Evolutionary conservation across 169 alveolate genomes (phyloP).

Genomic region (Cystoisospora suis): DNA sequence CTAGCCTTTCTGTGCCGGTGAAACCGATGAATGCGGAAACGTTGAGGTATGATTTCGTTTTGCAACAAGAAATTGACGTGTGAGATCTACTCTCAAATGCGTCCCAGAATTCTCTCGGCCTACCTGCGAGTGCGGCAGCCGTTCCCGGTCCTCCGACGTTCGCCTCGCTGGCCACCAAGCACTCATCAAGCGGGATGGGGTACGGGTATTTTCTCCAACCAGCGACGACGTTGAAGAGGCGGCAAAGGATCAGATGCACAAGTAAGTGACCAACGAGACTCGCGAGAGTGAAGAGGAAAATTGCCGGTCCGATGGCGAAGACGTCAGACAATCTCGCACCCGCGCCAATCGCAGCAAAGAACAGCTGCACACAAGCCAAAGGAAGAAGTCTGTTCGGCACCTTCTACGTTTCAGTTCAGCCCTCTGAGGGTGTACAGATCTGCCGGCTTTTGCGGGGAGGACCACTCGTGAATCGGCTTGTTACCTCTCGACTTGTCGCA

Average conservation of each 20-base stretch:
- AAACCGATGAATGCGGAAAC: no score
- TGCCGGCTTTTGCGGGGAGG: no score
- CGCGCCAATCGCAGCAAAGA: constrained; percentile 22
- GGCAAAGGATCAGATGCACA: not conserved
- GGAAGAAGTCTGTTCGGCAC: not conserved
- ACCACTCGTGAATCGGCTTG: no score
- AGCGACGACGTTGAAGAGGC: not conserved
- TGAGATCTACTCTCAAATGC: no score
- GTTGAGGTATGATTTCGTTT: no score
- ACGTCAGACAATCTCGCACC: not conserved
- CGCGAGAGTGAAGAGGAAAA: not conserved
- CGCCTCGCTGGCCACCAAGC: constrained; percentile 1
- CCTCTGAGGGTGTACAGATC: no score
- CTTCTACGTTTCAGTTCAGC: no score
- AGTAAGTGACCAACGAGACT: not conserved
- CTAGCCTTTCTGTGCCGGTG: no score
- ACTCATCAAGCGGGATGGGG: constrained; percentile 9
- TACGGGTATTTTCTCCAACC: not conserved
- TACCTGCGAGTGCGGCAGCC: constrained; percentile 33
- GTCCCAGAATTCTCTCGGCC: no score
- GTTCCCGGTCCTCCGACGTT: constrained; percentile 31
- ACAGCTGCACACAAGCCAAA: not conserved
- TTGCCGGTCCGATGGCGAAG: not conserved
- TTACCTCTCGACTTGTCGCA: no score
- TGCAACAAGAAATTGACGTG: no score